Percentiles rank a stretch among this genome's conserved stretches.
These are phyloP conservation scores for Annona squamosa DNA, from an alignment of 164 flowering plant species.

Conservation along the genomic window DNA sequence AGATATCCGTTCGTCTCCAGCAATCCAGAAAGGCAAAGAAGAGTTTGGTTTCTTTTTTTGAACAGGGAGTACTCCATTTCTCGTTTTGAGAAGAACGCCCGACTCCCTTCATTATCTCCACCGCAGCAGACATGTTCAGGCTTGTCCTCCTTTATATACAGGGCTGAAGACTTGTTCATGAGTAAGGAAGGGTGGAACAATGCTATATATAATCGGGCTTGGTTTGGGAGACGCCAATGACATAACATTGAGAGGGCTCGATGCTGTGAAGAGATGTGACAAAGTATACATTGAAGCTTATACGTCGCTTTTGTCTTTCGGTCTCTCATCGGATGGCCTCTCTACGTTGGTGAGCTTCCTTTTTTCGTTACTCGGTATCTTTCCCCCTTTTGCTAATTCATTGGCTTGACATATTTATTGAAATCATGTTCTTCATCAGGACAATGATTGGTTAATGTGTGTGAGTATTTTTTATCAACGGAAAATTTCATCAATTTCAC, in stretches of 20 bases:
- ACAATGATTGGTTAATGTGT: neutral
- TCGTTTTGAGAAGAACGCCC: too few species aligned
- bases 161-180: too few species aligned
- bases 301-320: slow-evolving; percentile 85
- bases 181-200: slow-evolving; percentile 9
- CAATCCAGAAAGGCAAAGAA: too few species aligned
- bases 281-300: slow-evolving; percentile 81
- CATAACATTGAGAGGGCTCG: slow-evolving; percentile 76
- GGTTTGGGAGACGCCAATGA: slow-evolving; percentile 87
- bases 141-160: too few species aligned
- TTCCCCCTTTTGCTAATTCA: neutral
- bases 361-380: neutral
- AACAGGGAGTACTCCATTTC: too few species aligned
- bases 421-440: neutral
- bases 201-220: slow-evolving; percentile 76
- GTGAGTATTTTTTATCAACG: neutral
- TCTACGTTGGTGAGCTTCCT: slow-evolving; percentile 49
- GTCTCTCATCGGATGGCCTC: slow-evolving; percentile 64
- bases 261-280: slow-evolving; percentile 66
- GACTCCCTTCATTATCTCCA: too few species aligned
- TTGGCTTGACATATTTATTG: neutral
- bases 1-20: too few species aligned
- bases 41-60: too few species aligned
- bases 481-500: too few species aligned
- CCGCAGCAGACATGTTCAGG: too few species aligned